Base-by-base conservation (phyloP, 192 early-diverging fungal genomes). In the Mycoemilia scoparia region DNA sequence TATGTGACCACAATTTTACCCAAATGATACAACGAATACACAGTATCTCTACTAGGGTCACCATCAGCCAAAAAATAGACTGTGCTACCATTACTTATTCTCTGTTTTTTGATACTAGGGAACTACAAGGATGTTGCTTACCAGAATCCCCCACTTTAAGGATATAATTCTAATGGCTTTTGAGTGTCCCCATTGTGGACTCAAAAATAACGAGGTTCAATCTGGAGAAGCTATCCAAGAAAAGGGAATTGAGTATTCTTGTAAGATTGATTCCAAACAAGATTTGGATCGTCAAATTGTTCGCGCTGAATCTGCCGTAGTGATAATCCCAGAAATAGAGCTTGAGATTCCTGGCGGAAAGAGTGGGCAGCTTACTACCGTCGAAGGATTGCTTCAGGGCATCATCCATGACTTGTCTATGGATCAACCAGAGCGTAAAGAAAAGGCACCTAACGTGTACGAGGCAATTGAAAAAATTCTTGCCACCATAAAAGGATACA, bases 201-300 rank as follows among this genome's bases (percentile, higher is more conserved):
- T 80, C 39, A 64, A 68, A 43, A 85, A 91, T 51, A 95, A 85
- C 54, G 87, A 89, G 60, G 65, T 87, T 32, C 87, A 87, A 52
- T 74, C 76, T 39, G 86, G 84, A 24, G 73, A 80, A 26, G 58
- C 76, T 31, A 60, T 90, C n/a, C 70, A 74, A 23, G 79, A 88
- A 37, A 70, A 77, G 51, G 89, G 89, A n/a, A 60, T 73, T 11
- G 55, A 59, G 16, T 69, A 76, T 32, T 61, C 70, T 37, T 71
- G 74, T 34, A 44, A 53, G 14, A 54, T 89, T 39, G 45, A 64
- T 8, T 64, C 39, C 36, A 80, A 81, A 51, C 62, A 57, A 36
- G 90, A 95, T 54, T 60, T 92, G 14, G 78, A 82, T 66, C 79
- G 90, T 22, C 90, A 95, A 49, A 39, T 95, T 27, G 82, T 95